A percentile compares a stretch with the other conserved stretches of the same genome.
Evolutionary conservation across 2,329 filamentous ascomycete species (phyloP).

Genomic region (Ophiocordyceps camponoti-rufipedis): DNA sequence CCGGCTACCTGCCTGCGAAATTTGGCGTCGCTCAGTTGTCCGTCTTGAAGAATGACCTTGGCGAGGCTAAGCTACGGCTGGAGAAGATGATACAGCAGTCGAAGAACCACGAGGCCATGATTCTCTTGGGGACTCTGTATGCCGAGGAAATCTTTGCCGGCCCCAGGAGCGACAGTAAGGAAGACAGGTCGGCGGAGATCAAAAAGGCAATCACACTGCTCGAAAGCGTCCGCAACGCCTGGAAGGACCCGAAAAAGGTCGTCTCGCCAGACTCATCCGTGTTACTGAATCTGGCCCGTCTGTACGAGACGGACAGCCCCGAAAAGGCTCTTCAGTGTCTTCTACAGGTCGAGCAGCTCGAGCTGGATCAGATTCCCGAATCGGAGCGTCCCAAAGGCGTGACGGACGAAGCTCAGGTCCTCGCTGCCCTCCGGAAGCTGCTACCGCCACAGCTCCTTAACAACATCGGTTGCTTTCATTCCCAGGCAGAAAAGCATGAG

Average conservation of each 20-base stretch:
- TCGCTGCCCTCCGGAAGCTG: slow-evolving; percentile 49
- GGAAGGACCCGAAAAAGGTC: slow-evolving; percentile 86
- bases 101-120: slow-evolving; percentile 76
- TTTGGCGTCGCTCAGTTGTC: slow-evolving; percentile 85
- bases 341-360: slow-evolving; percentile 79
- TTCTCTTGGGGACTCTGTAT: slow-evolving; percentile 75
- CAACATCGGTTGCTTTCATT: slow-evolving; percentile 94
- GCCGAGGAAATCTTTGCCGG: slow-evolving; percentile 84
- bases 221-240: slow-evolving; percentile 67
- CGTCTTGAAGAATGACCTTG: slow-evolving; percentile 65
- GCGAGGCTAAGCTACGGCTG: slow-evolving; percentile 79
- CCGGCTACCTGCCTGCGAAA: slow-evolving; percentile 82
- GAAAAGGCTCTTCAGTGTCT: slow-evolving; percentile 88
- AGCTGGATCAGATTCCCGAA: slow-evolving; percentile 58
- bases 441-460: slow-evolving; percentile 84
- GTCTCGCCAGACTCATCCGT: slow-evolving; percentile 69
- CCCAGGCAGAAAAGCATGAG: slow-evolving; percentile 66
- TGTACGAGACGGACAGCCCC: slow-evolving; percentile 73
- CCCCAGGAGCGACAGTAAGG: slow-evolving; percentile 53
- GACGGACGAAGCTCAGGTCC: slow-evolving; percentile 38
- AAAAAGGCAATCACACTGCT: slow-evolving; percentile 76
- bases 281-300: slow-evolving; percentile 72
- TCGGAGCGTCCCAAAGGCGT: slow-evolving; percentile 43
- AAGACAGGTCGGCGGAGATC: slow-evolving; percentile 70
- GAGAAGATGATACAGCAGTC: slow-evolving; percentile 88